Conservation (phyloP, 2,329 filamentous ascomycete genomes). For the Torrubiella hemipterigena region DNA sequence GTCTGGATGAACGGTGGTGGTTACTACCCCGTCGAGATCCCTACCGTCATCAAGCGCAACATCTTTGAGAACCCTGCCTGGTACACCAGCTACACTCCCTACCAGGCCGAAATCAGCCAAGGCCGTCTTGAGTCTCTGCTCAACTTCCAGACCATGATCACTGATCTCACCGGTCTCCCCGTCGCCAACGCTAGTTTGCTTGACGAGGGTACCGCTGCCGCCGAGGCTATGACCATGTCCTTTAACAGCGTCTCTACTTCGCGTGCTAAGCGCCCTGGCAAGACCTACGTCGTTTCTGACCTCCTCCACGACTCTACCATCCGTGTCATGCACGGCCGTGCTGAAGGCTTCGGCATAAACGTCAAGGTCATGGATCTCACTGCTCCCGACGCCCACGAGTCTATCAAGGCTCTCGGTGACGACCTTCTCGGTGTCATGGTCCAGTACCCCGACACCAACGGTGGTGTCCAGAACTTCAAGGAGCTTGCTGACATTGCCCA, state of each 20-base stretch:
- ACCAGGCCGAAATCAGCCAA: conserved; percentile 95
- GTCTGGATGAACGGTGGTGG: conserved; percentile 74
- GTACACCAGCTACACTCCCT: conserved; percentile 97
- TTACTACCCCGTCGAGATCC: conserved; percentile 78
- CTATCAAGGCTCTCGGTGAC: conserved; percentile 63
- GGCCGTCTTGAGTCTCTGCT: conserved; percentile 82
- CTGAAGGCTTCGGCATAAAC: conserved; percentile 81
- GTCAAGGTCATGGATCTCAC: conserved; percentile 64
- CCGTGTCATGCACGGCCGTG: conserved; percentile 70
- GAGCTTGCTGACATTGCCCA: conserved; percentile 67
- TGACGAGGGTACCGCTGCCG: conserved; percentile 84
- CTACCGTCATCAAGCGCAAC: conserved; percentile 85
- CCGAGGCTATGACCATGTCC: conserved; percentile 92
- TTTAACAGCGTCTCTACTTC: conserved; percentile 61
- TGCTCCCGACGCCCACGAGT: conserved; percentile 44
- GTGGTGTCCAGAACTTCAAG: conserved; percentile 65
- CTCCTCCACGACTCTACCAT: conserved; percentile 78
- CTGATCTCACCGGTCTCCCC: conserved; percentile 74
- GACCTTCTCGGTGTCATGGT: conserved; percentile 81
- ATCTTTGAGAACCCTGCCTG: conserved; percentile 86
- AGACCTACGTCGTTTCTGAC: conserved; percentile 75
- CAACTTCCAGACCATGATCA: conserved; percentile 91
- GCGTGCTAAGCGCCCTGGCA: conserved; percentile 61
- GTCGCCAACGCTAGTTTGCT: conserved; percentile 86
- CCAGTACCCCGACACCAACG: conserved; percentile 89